Percentiles rank a stretch among this genome's conserved stretches.
These are phyloP conservation scores for Agrocybe praecox DNA, from an alignment of 768 basidiomycete species.

Conservation along the genomic window DNA sequence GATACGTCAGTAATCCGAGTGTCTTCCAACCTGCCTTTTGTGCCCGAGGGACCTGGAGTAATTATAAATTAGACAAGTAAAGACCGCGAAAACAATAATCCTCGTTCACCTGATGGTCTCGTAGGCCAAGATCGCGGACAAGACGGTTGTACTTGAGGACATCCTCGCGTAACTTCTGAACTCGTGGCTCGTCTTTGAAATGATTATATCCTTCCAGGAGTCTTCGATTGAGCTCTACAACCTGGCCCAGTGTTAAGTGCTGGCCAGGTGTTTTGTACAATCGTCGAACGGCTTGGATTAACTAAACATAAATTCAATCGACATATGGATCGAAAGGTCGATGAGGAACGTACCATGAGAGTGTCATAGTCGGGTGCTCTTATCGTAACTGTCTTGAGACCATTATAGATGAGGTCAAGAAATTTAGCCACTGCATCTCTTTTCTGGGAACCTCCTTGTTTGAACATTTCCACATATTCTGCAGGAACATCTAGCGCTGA, in stretches of 20 bases:
- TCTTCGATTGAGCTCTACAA: conserved; percentile 91
- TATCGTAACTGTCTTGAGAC: conserved; percentile 93
- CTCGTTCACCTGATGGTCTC: conserved; percentile 82
- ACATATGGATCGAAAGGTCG: conserved; percentile 4
- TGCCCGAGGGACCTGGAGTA: conserved; percentile 77
- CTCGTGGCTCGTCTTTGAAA: conserved; percentile 90
- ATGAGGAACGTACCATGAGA: conserved; percentile 71
- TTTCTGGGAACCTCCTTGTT: conserved; percentile 85
- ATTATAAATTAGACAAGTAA: background rate
- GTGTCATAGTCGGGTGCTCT: conserved; percentile 97
- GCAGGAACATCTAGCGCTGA: conserved; percentile 88
- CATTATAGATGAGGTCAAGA: conserved; percentile 90
- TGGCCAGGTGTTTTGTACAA: conserved; percentile 95
- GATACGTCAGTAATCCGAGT: conserved; percentile 80
- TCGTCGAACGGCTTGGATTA: conserved; percentile 93
- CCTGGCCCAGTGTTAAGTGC: conserved; percentile 91
- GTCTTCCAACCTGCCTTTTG: conserved; percentile 88
- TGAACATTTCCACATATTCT: conserved; percentile 89
- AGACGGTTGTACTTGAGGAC: conserved; percentile 91
- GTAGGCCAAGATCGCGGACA: conserved; percentile 85
- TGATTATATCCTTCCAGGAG: conserved; percentile 91
- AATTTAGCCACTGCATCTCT: conserved; percentile 89
- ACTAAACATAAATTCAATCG: conserved; percentile 47
- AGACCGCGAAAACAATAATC: background rate
- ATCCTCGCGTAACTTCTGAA: conserved; percentile 76